phyloP scores from a whole-genome alignment of 2,329 filamentous ascomycete species.

The Periconia sp. region DNA sequence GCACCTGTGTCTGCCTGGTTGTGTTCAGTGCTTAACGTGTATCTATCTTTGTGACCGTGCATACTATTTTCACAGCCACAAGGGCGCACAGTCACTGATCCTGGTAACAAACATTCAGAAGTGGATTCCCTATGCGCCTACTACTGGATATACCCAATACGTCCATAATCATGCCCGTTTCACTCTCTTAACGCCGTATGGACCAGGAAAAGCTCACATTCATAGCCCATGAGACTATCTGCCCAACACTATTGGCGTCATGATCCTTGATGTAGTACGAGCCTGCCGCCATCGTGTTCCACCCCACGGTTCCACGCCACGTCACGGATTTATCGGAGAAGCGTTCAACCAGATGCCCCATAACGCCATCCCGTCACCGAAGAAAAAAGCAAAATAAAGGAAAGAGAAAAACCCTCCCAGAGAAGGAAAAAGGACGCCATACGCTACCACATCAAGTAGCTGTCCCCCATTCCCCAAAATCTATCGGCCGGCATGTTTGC shows the following conservation, averaged over 20 bases:
- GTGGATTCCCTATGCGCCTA: background rate
- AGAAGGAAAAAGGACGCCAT: background rate
- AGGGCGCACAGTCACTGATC: background rate
- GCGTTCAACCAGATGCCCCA: slow-evolving; percentile 1
- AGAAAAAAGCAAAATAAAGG: slow-evolving; percentile 1
- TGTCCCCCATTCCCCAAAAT: too few relatives aligned
- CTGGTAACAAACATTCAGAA: background rate
- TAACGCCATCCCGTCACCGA: slow-evolving; percentile 21
- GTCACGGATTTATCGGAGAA: background rate
- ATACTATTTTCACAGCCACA: too few relatives aligned
- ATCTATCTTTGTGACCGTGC: too few relatives aligned
- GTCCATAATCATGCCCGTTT: background rate
- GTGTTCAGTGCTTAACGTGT: too few relatives aligned
- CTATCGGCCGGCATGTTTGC: slow-evolving; percentile 8
- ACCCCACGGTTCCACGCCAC: too few relatives aligned
- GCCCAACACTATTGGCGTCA: background rate
- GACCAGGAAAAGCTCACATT: background rate
- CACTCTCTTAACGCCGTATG: background rate
- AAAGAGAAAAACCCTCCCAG: background rate
- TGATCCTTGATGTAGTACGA: slow-evolving; percentile 4
- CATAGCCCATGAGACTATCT: background rate
- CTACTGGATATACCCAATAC: background rate
- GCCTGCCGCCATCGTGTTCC: slow-evolving; percentile 6
- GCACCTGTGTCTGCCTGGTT: too few relatives aligned
- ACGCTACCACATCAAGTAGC: background rate